Evolutionary conservation across 2,329 filamentous ascomycete species (phyloP).

Genomic region (Aspergillus oerlinghausenensis): DNA sequence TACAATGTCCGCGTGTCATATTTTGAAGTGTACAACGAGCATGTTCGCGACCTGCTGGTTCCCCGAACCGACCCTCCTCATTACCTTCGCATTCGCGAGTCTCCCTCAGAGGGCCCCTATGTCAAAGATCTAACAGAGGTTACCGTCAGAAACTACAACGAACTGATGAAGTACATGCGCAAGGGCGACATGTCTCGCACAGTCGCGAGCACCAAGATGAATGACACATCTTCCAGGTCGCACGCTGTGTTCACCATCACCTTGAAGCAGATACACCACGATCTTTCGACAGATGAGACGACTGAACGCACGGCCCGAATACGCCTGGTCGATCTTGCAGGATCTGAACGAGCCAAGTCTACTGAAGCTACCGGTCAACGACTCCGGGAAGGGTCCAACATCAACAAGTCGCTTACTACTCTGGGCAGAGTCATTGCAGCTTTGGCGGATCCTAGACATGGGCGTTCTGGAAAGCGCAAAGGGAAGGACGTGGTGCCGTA

Average conservation of each 20-base stretch:
- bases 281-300: slow-evolving; percentile 94
- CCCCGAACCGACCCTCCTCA: slow-evolving; percentile 75
- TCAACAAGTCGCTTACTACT: slow-evolving; percentile 97
- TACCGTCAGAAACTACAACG: slow-evolving; percentile 77
- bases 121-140: slow-evolving; percentile 95
- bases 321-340: slow-evolving; percentile 88
- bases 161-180: slow-evolving; percentile 88
- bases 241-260: slow-evolving; percentile 98
- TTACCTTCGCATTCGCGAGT: slow-evolving; percentile 96
- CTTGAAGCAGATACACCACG: slow-evolving; percentile 96
- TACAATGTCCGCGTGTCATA: slow-evolving; percentile 98
- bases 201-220: slow-evolving; percentile 95
- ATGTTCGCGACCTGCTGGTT: slow-evolving; percentile 87
- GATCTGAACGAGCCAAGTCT: slow-evolving; percentile 88
- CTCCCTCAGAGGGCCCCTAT: slow-evolving; percentile 89
- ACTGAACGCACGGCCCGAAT: slow-evolving; percentile 93
- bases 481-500: slow-evolving; percentile 79
- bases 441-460: slow-evolving; percentile 68
- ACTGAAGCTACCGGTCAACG: slow-evolving; percentile 91
- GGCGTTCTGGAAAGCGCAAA: slow-evolving; percentile 52
- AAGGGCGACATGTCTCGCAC: slow-evolving; percentile 84
- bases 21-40: slow-evolving; percentile 99
- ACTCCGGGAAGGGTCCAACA: slow-evolving; percentile 91
- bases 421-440: slow-evolving; percentile 94
- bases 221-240: slow-evolving; percentile 93